These are phyloP conservation scores for Solanum neorickii DNA, from an alignment of 257 asterid genomes.

Conservation along the genomic window DNA sequence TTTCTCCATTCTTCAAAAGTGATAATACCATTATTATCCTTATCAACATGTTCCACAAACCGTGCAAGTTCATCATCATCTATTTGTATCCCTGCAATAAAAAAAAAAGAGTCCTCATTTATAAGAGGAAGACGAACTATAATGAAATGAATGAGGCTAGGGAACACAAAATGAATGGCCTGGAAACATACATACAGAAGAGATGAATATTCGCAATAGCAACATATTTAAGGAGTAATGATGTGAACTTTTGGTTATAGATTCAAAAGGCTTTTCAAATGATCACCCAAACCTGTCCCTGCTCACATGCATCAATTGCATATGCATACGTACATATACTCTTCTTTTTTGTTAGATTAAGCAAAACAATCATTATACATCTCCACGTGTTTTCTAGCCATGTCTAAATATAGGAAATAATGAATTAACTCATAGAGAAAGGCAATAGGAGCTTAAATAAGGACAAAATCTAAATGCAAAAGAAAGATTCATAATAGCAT, in stretches of 20 bases:
- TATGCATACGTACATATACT: neutral
- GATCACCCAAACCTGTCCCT: neutral
- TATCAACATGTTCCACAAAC: conserved; percentile 93
- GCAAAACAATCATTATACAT: neutral
- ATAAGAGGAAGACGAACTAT: conserved; percentile 37
- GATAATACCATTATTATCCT: conserved; percentile 88
- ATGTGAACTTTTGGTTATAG: neutral
- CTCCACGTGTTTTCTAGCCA: neutral
- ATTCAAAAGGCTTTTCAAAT: neutral
- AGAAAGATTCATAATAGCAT: neutral
- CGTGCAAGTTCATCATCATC: conserved; percentile 89
- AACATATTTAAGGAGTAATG: neutral
- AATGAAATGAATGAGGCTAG: neutral
- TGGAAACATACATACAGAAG: neutral
- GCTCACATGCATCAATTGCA: neutral
- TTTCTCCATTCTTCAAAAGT: conserved; percentile 99
- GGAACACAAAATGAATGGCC: neutral
- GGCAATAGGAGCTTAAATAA: neutral
- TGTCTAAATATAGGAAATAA: neutral
- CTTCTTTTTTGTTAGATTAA: neutral
- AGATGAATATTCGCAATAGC: neutral
- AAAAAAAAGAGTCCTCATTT: conserved; percentile 49
- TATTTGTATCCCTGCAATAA: conserved; percentile 83
- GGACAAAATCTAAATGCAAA: neutral
- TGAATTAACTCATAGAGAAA: neutral